These are phyloP conservation scores for Candida albicans DNA, from an alignment of 1,139 yeast species.

Conservation along the genomic window DNA sequence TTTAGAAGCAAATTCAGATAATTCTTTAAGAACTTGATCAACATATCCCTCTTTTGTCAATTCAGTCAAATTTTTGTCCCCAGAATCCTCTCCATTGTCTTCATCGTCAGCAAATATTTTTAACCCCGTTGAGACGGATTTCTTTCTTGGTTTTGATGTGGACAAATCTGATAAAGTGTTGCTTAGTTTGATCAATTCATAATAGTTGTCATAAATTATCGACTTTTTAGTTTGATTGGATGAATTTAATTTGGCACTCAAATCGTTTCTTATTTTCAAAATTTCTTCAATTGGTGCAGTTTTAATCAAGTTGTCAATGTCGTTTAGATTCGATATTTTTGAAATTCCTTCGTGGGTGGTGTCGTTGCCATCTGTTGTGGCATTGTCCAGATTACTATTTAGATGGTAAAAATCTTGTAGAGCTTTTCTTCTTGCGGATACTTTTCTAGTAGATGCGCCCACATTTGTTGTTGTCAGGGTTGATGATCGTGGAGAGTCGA, in stretches of 20 bases:
- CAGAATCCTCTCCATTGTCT: background rate
- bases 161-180: conserved; percentile 35
- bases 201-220: conserved; percentile 48
- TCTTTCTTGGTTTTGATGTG: conserved; percentile 16
- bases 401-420: conserved; percentile 46
- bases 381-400: background rate
- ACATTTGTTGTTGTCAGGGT: conserved; percentile 4
- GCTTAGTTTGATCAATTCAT: conserved; percentile 44
- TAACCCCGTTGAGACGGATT: conserved; percentile 4
- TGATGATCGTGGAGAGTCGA: conserved; percentile 8
- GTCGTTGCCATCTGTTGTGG: background rate
- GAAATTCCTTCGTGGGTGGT: background rate
- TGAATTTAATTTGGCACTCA: conserved; percentile 33
- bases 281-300: conserved; percentile 36
- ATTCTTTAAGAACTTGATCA: conserved; percentile 27
- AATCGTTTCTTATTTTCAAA: conserved; percentile 34
- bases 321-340: conserved; percentile 23
- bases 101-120: conserved; percentile 8
- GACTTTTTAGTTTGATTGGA: conserved; percentile 47
- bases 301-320: conserved; percentile 34
- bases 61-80: conserved; percentile 1
- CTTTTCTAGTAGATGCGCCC: conserved; percentile 23
- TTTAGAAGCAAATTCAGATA: conserved; percentile 26
- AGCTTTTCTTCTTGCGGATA: conserved; percentile 44
- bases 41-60: conserved; percentile 22